Base-by-base conservation (phyloP, 306 rosid genomes). In the Myrica gale region DNA sequence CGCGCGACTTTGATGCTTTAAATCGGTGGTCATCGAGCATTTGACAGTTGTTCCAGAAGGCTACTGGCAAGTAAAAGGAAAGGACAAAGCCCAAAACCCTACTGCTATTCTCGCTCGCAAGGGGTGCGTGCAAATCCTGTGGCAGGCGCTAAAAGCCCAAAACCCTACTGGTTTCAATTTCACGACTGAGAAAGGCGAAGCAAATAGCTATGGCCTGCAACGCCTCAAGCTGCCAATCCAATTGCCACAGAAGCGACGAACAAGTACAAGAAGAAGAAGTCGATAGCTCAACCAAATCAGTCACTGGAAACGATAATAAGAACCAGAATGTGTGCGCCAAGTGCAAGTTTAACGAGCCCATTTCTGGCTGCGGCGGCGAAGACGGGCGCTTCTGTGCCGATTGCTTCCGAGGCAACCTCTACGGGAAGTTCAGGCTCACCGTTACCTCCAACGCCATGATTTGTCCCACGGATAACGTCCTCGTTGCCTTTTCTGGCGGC, bases 401-500 rank as follows among this genome's bases (percentile, higher is more conserved):
- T 68, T 94, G 98, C 88, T 91, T 94, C 79, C 84, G 85, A 37
- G 80, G 80, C 45, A 91, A 91, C 76, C 78, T 94, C 73, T 87
- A 90, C 68, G 94, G 89, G 9, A 91, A 94, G 90, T 91, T 94
- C 79, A 87, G 98, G 78, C 80, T 86, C 65, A 89, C 96, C 12
- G 92, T 94, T 56, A 87, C 89, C 42, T 88, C 96, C 16, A 84
- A 87, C 80, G 97, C 97, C 63, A 94, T 94, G 98, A 87, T 94
- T 53, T 62, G 94, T 70, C 98, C 97, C 51, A 67, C 95, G 1
- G 96, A 94, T 60, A 91, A 86, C 52, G 95, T 91, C 71, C 96
- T 94, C 42, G 95, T 94, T 71, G 97, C 98, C 52, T 94, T 94
- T 88, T 94, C 98, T 1, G 98, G 97, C 1, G 98, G 98, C 69